A percentile compares a stretch with the other conserved stretches of the same genome.
Evolutionary conservation across 768 basidiomycete species (phyloP).

Genomic region (Crepidotus variabilis): DNA sequence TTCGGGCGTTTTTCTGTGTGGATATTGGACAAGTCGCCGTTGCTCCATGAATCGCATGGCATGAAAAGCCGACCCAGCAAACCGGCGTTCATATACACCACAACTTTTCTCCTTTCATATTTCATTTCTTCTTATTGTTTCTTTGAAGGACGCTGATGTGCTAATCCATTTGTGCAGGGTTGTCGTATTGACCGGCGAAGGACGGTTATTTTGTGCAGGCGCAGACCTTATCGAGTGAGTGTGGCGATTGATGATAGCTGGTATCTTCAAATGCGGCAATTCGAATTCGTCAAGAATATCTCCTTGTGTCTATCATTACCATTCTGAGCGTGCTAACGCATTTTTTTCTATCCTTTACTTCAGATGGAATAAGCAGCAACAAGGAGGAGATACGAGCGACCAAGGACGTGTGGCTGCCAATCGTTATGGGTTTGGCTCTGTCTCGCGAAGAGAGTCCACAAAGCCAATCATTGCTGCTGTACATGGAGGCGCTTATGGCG

Average conservation of each 20-base stretch:
- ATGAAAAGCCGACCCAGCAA: neutral
- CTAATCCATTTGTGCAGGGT: conserved; percentile 45
- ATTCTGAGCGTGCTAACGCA: neutral
- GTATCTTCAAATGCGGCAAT: neutral
- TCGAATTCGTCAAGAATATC: neutral
- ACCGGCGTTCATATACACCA: neutral
- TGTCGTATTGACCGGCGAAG: conserved; percentile 68
- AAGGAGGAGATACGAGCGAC: conserved; percentile 38
- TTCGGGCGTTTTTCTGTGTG: conserved; percentile 6
- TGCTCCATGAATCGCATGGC: neutral
- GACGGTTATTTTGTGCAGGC: conserved; percentile 74
- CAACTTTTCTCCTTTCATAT: neutral
- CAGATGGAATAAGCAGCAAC: conserved; percentile 61
- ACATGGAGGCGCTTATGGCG: conserved; percentile 67
- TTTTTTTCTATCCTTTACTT: neutral
- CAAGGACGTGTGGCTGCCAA: conserved; percentile 36
- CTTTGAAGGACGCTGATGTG: neutral
- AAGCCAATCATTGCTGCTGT: conserved; percentile 85
- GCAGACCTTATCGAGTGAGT: conserved; percentile 74
- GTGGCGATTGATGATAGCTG: neutral
- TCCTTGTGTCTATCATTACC: conserved; percentile 2
- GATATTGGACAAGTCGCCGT: neutral
- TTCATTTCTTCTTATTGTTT: neutral
- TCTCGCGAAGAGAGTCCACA: conserved; percentile 62
- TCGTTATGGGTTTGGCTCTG: conserved; percentile 63